Percentiles rank a stretch among this genome's conserved stretches.
Evolutionary conservation across 352 stramenopile genomes (phyloP).

Genomic region (Globisporangium paddicum): DNA sequence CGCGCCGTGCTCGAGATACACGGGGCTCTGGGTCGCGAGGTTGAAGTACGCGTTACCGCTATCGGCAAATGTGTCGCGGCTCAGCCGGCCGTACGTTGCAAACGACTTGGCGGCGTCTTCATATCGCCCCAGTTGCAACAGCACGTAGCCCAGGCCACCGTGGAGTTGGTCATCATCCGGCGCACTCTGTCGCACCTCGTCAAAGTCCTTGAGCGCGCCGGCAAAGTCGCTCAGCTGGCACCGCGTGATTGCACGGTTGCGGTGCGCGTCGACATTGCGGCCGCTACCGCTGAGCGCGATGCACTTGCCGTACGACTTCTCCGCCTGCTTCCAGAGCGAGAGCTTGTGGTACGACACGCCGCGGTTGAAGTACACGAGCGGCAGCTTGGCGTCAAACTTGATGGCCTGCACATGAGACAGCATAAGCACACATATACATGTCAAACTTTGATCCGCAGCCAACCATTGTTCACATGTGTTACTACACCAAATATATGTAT

Average conservation of each 20-base stretch:
- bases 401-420: slow-evolving; percentile 21
- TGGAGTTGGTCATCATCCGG: slow-evolving; percentile 72
- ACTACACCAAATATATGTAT: background rate
- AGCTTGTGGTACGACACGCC: slow-evolving; percentile 70
- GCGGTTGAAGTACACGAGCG: slow-evolving; percentile 57
- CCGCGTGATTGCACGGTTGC: slow-evolving; percentile 59
- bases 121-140: slow-evolving; percentile 67
- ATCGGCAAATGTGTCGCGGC: slow-evolving; percentile 60
- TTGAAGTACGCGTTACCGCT: slow-evolving; percentile 80
- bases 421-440: background rate
- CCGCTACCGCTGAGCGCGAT: slow-evolving; percentile 38
- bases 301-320: slow-evolving; percentile 51
- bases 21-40: slow-evolving; percentile 32
- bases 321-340: slow-evolving; percentile 55
- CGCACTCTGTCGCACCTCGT: slow-evolving; percentile 55
- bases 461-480: background rate
- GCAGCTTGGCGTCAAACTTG: slow-evolving; percentile 29
- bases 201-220: slow-evolving; percentile 61
- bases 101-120: slow-evolving; percentile 61
- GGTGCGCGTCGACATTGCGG: slow-evolving; percentile 44
- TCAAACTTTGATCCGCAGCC: background rate
- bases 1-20: slow-evolving; percentile 31
- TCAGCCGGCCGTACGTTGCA: slow-evolving; percentile 50
- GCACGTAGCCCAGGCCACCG: slow-evolving; percentile 53
- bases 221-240: slow-evolving; percentile 50